A percentile compares a stretch with the other conserved stretches of the same genome.
Evolutionary conservation across 2,329 filamentous ascomycete genomes (phyloP).

Genomic region (Aphanoascus verrucosus): DNA sequence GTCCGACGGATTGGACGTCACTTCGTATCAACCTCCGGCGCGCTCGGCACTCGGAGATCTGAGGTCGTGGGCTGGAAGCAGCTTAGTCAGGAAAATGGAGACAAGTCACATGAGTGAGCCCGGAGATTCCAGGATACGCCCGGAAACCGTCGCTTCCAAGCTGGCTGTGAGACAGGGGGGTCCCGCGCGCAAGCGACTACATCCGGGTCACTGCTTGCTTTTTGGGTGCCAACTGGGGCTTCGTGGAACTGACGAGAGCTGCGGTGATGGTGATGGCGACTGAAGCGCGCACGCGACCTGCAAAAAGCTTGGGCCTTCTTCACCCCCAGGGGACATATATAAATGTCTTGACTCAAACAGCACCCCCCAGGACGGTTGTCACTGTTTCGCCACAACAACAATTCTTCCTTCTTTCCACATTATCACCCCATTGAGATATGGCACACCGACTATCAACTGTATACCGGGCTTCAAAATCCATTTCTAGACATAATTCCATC

Average conservation of each 20-base stretch:
- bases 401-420: not conserved
- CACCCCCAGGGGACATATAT: not conserved
- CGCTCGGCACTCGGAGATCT: not conserved
- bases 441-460: slow-evolving; percentile 9
- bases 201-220: slow-evolving; percentile 1
- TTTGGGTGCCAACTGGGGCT: slow-evolving; percentile 3
- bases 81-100: slow-evolving; percentile 4
- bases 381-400: not conserved
- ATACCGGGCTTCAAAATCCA: slow-evolving; percentile 4
- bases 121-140: slow-evolving; percentile 8
- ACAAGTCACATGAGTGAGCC: slow-evolving; percentile 11
- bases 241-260: no score
- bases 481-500: not conserved
- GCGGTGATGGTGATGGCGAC: no score
- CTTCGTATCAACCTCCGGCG: no score
- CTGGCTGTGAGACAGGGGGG: not conserved
- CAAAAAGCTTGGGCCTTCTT: no score
- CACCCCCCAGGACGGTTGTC: not conserved
- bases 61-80: not conserved
- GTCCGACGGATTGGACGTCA: no score
- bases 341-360: not conserved
- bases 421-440: slow-evolving; percentile 1
- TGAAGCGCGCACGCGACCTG: no score
- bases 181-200: slow-evolving; percentile 7
- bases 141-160: slow-evolving; percentile 14